A percentile compares a stretch with the other conserved stretches of the same genome.
Evolutionary conservation across 257 asterid species (phyloP).

Genomic region (Coffea canephora): DNA sequence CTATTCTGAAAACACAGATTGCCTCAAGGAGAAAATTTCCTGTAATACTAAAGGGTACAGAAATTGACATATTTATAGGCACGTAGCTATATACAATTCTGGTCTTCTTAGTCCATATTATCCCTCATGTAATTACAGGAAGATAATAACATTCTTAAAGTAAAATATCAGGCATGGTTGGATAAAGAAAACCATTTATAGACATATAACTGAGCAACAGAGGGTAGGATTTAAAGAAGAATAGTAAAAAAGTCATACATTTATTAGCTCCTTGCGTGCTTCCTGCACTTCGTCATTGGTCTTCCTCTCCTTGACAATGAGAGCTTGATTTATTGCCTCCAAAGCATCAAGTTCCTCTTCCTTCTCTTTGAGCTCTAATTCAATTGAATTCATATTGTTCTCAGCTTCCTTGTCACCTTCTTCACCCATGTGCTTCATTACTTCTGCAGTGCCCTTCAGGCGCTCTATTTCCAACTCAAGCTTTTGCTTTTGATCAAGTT

Average conservation of each 20-base stretch:
- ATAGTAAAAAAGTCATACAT: constrained; percentile 37
- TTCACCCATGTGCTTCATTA: constrained; percentile 60
- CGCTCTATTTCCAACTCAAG: constrained; percentile 74
- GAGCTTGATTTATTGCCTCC: constrained; percentile 50
- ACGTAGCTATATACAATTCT: too few species aligned
- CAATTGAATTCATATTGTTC: constrained; percentile 48
- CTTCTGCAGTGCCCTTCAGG: constrained; percentile 62
- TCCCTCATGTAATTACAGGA: too few species aligned
- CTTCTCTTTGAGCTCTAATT: constrained; percentile 60
- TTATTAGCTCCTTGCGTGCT: constrained; percentile 82
- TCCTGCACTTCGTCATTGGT: constrained; percentile 79
- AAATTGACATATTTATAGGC: neutral
- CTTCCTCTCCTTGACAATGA: constrained; percentile 64
- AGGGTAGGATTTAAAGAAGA: neutral
- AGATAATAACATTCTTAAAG: too few species aligned
- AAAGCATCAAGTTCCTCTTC: constrained; percentile 57
- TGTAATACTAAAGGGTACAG: neutral
- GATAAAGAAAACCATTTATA: too few species aligned
- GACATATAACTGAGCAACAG: neutral
- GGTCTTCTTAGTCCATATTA: too few species aligned
- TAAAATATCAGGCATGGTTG: too few species aligned
- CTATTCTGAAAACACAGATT: too few species aligned
- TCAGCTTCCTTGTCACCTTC: constrained; percentile 64
- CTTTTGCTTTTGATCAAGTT: constrained; percentile 72
- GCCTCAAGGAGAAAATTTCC: neutral